phyloP scores from a whole-genome alignment of 768 basidiomycete genomes.

The Tylopilus sp. region DNA sequence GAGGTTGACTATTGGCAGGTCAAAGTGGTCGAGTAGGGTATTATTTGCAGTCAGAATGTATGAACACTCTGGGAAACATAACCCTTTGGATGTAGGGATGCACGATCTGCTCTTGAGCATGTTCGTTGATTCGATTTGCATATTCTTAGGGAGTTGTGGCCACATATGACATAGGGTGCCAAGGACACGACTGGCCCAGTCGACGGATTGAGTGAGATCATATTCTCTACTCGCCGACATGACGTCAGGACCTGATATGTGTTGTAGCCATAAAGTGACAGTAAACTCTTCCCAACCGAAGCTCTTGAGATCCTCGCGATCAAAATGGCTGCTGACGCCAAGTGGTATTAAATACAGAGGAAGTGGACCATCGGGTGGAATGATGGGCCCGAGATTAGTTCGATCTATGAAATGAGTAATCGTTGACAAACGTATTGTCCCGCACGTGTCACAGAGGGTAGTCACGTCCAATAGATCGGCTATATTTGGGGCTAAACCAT shows the following conservation, averaged over 20 bases:
- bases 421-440: conserved; percentile 56
- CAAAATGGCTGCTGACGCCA: conserved; percentile 53
- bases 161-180: conserved; percentile 52
- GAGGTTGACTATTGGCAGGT: neutral
- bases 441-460: conserved; percentile 46
- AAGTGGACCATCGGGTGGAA: conserved; percentile 74
- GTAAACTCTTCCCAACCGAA: conserved; percentile 79
- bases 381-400: conserved; percentile 43
- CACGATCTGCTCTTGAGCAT: conserved; percentile 34
- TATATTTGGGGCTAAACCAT: conserved; percentile 18
- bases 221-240: conserved; percentile 38
- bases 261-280: conserved; percentile 66
- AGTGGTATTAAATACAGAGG: conserved; percentile 51
- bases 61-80: conserved; percentile 62
- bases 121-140: conserved; percentile 28
- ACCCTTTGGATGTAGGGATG: conserved; percentile 51
- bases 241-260: conserved; percentile 51
- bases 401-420: conserved; percentile 69
- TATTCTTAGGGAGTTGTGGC: conserved; percentile 48
- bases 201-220: conserved; percentile 59
- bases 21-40: neutral
- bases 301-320: conserved; percentile 44
- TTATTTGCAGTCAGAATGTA: conserved; percentile 82
- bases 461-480: conserved; percentile 65
- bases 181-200: conserved; percentile 79